A percentile compares a stretch with the other conserved stretches of the same genome.
These are phyloP conservation scores for Cyclotella choctawhatcheeana DNA, from an alignment of 108 stramenopile genomes.

Conservation along the genomic window DNA sequence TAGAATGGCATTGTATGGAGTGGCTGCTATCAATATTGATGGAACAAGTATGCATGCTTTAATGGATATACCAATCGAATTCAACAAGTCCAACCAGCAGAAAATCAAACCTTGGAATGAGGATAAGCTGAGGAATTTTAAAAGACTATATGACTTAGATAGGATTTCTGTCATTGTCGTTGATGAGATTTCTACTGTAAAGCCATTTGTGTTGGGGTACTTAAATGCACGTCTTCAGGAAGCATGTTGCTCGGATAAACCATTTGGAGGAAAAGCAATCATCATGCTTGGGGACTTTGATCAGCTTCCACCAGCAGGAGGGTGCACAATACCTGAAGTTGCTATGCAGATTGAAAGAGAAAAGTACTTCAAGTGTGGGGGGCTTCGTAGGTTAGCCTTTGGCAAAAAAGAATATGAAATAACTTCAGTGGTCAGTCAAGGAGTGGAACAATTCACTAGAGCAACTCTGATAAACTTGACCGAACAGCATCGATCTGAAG, in stretches of 20 bases:
- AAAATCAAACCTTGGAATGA: not conserved
- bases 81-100: not conserved
- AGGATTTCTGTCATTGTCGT: not conserved
- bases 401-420: not conserved
- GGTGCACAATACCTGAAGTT: not conserved
- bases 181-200: conserved; percentile 3
- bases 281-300: conserved; percentile 3
- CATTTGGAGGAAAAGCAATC: not conserved
- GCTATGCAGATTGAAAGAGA: not conserved
- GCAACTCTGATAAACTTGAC: not conserved
- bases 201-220: conserved; percentile 2
- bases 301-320: not conserved
- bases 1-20: not conserved
- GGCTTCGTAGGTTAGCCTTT: not conserved
- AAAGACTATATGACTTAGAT: not conserved
- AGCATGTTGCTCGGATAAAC: not conserved
- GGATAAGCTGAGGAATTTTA: not conserved
- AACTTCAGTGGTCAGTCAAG: not conserved
- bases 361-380: not conserved
- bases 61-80: not conserved
- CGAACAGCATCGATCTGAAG: not conserved
- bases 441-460: not conserved
- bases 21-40: too few species aligned
- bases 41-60: not conserved
- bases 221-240: not conserved